These are phyloP conservation scores for Artemisia tridentata DNA, from an alignment of 129 eudicot genomes.

Conservation along the genomic window DNA sequence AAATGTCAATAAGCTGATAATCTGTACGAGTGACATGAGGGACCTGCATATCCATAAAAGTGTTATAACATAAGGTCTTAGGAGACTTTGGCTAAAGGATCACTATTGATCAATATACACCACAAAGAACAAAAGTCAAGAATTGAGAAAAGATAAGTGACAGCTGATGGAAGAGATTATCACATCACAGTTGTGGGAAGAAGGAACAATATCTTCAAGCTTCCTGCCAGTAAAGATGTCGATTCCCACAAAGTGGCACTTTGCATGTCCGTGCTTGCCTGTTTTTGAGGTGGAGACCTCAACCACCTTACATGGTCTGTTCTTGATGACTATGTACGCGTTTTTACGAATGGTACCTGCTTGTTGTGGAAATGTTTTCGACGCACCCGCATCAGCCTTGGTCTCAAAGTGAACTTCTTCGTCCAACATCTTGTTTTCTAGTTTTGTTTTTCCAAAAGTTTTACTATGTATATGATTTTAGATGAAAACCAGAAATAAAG, in stretches of 20 bases:
- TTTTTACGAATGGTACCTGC: constrained; percentile 58
- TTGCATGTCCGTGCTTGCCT: constrained; percentile 78
- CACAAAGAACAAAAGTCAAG: neutral
- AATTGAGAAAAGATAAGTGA: neutral
- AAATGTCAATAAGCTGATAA: constrained; percentile 59
- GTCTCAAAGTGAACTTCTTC: constrained; percentile 56
- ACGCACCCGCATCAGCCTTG: constrained; percentile 57
- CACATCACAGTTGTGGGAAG: constrained; percentile 74
- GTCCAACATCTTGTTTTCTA: constrained; percentile 37
- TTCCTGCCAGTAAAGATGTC: constrained; percentile 57
- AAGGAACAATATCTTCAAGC: constrained; percentile 71
- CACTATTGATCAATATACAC: neutral
- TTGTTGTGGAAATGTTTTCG: constrained; percentile 57
- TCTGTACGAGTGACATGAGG: constrained; percentile 63
- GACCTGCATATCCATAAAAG: constrained; percentile 30
- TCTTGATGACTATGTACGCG: constrained; percentile 53
- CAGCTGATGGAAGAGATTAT: constrained; percentile 13
- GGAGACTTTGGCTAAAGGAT: neutral
- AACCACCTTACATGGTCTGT: constrained; percentile 61
- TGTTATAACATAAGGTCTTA: neutral
- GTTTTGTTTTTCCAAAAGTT: neutral
- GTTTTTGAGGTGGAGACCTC: constrained; percentile 72
- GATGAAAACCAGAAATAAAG: neutral
- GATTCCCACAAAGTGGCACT: constrained; percentile 72
- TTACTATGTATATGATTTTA: no score